Conservation (phyloP, 1,139 yeast species). For the Pneumocystis sp. region DNA sequence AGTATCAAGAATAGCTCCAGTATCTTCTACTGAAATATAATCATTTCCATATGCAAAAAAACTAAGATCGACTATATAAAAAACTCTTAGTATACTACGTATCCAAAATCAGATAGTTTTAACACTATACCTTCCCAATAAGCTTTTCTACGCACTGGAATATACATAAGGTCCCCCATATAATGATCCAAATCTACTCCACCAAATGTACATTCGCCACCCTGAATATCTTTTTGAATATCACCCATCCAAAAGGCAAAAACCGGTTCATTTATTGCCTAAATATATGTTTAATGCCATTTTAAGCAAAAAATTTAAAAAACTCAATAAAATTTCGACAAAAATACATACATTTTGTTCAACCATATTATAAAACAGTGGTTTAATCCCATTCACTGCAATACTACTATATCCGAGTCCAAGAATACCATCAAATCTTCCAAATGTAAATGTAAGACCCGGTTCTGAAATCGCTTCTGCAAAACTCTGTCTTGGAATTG, state of each 20-base stretch:
- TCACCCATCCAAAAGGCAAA: constrained; percentile 88
- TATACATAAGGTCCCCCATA: constrained; percentile 74
- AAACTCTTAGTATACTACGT: not conserved
- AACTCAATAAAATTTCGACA: not conserved
- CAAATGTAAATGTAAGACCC: constrained; percentile 94
- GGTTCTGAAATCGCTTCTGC: constrained; percentile 97
- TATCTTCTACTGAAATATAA: constrained; percentile 60
- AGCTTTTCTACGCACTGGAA: constrained; percentile 97
- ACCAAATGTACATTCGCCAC: constrained; percentile 90
- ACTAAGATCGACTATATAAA: constrained; percentile 49
- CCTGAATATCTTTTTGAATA: constrained; percentile 44
- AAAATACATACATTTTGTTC: constrained; percentile 35
- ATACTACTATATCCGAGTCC: constrained; percentile 90
- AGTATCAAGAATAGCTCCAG: constrained; percentile 97
- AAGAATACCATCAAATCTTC: constrained; percentile 91
- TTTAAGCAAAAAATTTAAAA: not conserved
- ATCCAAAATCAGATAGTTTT: too few species aligned
- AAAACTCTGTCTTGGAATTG: constrained; percentile 74
- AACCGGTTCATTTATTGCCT: constrained; percentile 57
- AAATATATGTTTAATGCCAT: not conserved
- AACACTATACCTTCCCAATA: constrained; percentile 58
- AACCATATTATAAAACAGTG: constrained; percentile 86
- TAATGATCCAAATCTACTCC: constrained; percentile 67
- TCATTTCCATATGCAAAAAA: constrained; percentile 85
- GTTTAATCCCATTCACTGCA: constrained; percentile 73